These are phyloP conservation scores for Orbilia quercus DNA, from an alignment of 2,329 filamentous ascomycete genomes.

Conservation along the genomic window DNA sequence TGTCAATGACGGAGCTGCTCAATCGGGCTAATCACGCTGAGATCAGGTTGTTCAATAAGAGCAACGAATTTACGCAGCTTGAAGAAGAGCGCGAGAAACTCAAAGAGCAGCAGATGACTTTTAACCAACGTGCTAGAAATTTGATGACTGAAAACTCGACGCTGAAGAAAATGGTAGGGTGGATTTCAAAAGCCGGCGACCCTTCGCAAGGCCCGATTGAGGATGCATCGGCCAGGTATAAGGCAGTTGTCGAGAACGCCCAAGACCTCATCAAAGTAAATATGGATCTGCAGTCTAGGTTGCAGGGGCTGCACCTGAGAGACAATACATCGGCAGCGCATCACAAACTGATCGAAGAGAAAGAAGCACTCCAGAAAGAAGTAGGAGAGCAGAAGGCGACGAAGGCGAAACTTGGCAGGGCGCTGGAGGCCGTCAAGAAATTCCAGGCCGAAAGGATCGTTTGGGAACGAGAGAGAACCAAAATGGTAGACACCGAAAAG, in stretches of 20 bases:
- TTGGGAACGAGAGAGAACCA: background rate
- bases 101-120: background rate
- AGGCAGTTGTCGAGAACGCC: conserved; percentile 3
- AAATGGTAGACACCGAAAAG: background rate
- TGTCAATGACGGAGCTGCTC: conserved; percentile 16
- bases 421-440: conserved; percentile 1
- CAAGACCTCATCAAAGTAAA: conserved; percentile 9
- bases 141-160: background rate
- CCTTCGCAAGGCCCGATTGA: background rate
- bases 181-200: background rate
- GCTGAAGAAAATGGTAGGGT: conserved; percentile 11
- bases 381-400: background rate
- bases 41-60: background rate
- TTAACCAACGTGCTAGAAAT: background rate
- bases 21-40: conserved; percentile 22
- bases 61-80: background rate
- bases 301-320: background rate
- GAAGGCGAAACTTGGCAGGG: background rate
- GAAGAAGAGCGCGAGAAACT: background rate
- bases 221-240: conserved; percentile 1
- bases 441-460: background rate
- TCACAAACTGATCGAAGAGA: conserved; percentile 16
- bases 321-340: conserved; percentile 1
- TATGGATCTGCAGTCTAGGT: conserved; percentile 5
- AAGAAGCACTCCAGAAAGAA: background rate